Base-by-base conservation (phyloP, 208 protist species). In the Tetramitus jugosus region DNA sequence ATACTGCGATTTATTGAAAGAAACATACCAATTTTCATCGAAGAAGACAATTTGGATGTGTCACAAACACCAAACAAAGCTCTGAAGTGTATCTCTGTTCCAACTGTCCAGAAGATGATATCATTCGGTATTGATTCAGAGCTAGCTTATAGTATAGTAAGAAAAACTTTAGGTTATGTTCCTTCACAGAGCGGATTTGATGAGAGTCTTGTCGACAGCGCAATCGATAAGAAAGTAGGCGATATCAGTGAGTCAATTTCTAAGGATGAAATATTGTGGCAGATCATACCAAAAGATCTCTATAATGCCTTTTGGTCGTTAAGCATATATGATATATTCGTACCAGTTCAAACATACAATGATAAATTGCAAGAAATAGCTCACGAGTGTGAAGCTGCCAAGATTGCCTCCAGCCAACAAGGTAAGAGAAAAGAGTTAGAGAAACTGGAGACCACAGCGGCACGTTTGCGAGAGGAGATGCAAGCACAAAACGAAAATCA, bases 261-360 rank as follows among this genome's bases (percentile, higher is more conserved):
- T 49, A 17, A 17, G 14, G 4, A 4, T 49, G 45, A 49, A 49
- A 17, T 49, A 49, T 49, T 4, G 42, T 39, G 3, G 2, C 3
- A 53, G 29, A 35, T 74, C 10, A 37, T 26, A 8, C 13, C 67
- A n/a, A n/a, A n/a, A 39, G 45, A 49, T 33, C 53, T 74, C 7
- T 53, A 74, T 74, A 7, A 45, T 23, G 46, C 53, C 20, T 74
- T 74, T n/a, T 74, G 67, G 67, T 39, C 37, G 26, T 43, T n/a
- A 35, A 26, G 33, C 3, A 23, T 53, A 20, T 74, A 43, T 39
- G 67, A 74, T 53, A 53, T 74, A 3, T 74, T 56, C 37, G 67
- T 74, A n/a, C 67, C 67, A 23, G 33, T 4, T 53, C 0, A 0
- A 2, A 23, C 23, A 17, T 74, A 74, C 40, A 7, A 39, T 3